These are phyloP conservation scores for Maudiozyma saulgeensis DNA, from an alignment of 805 yeast genomes.

Conservation along the genomic window DNA sequence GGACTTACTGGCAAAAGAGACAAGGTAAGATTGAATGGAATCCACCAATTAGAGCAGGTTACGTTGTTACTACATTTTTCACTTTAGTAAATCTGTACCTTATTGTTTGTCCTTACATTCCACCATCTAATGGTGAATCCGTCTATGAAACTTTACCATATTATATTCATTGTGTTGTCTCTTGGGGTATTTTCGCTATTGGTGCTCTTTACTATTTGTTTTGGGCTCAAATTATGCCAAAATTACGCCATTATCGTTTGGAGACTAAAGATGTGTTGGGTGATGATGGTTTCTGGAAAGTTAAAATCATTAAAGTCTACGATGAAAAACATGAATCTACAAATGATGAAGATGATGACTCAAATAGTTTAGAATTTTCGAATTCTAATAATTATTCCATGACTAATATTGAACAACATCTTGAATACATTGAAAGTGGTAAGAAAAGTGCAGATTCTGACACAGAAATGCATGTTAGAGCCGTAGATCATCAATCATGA, in stretches of 20 bases:
- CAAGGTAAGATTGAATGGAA: conserved; percentile 51
- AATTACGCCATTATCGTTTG: conserved; percentile 42
- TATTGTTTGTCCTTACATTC: conserved; percentile 69
- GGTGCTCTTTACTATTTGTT: conserved; percentile 60
- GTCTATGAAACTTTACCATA: conserved; percentile 68
- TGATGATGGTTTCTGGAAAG: conserved; percentile 67
- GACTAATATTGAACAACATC: conserved; percentile 2
- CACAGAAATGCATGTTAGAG: conserved; percentile 1
- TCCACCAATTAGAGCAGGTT: conserved; percentile 60
- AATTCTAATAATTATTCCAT: background rate
- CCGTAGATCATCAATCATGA: background rate
- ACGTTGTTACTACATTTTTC: conserved; percentile 57
- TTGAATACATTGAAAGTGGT: conserved; percentile 5
- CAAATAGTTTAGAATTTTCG: background rate
- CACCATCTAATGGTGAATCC: conserved; percentile 56
- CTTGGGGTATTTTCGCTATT: conserved; percentile 61
- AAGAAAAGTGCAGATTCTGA: conserved; percentile 1
- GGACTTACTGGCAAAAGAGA: conserved; percentile 42
- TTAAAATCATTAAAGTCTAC: conserved; percentile 33
- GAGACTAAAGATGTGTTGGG: conserved; percentile 47
- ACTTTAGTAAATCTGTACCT: conserved; percentile 55
- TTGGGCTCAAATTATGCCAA: conserved; percentile 54
- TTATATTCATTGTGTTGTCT: conserved; percentile 73
- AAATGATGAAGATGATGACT: conserved; percentile 3
- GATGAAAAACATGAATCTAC: conserved; percentile 6